phyloP scores from a whole-genome alignment of 768 basidiomycete genomes.

The Pleurotus cornucopiae region DNA sequence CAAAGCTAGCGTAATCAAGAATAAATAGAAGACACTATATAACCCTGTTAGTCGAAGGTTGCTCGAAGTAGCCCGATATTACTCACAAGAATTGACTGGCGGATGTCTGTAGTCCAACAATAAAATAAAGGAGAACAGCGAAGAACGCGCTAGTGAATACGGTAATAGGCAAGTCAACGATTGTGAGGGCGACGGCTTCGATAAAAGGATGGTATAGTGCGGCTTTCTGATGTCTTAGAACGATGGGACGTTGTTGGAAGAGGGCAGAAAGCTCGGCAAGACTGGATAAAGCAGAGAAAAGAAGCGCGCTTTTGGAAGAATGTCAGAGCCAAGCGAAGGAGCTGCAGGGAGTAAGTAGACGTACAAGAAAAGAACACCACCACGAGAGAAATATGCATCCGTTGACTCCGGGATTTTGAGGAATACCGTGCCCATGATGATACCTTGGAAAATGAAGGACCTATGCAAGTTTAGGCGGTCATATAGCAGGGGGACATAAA shows the following conservation, averaged over 20 bases:
- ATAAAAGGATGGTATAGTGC: conserved; percentile 61
- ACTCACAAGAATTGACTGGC: conserved; percentile 66
- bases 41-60: not conserved
- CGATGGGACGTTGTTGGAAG: conserved; percentile 56
- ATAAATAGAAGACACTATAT: conserved; percentile 52
- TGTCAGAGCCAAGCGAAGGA: not conserved
- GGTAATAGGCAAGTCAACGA: conserved; percentile 61
- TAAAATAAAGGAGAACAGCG: conserved; percentile 53
- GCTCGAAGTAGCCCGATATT: not conserved
- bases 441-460: conserved; percentile 23
- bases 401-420: conserved; percentile 48
- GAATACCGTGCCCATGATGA: conserved; percentile 61
- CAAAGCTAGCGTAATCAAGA: conserved; percentile 52
- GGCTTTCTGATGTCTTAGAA: conserved; percentile 50
- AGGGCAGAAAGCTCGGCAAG: conserved; percentile 47
- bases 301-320: conserved; percentile 33
- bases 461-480: conserved; percentile 15
- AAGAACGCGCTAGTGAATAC: conserved; percentile 42
- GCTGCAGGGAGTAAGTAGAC: conserved; percentile 13
- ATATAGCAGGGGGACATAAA: not conserved
- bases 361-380: conserved; percentile 70
- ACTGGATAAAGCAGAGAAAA: conserved; percentile 41
- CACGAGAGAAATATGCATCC: conserved; percentile 61
- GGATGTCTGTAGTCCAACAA: conserved; percentile 50
- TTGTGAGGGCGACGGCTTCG: conserved; percentile 47